A percentile compares a stretch with the other conserved stretches of the same genome.
Conservation (phyloP, 768 basidiomycete species). For the Steccherinum ochraceum region DNA sequence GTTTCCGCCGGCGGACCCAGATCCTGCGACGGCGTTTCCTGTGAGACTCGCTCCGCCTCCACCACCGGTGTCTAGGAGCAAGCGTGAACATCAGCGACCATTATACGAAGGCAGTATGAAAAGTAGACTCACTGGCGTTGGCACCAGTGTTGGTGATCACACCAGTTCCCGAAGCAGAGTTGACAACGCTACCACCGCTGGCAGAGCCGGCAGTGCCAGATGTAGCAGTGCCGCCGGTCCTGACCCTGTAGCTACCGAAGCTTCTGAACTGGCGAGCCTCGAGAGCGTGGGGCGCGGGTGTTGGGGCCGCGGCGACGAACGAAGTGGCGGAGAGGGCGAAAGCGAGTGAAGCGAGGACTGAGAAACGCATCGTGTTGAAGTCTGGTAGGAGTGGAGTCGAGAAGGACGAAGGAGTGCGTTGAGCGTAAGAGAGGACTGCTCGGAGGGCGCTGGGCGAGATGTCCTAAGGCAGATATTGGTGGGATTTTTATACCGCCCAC, state of each 20-base stretch:
- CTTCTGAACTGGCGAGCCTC: background rate
- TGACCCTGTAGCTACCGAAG: background rate
- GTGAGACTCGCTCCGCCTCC: background rate
- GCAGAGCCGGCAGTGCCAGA: background rate
- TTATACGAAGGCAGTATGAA: background rate
- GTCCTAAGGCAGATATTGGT: no score
- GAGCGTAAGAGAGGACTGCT: no score
- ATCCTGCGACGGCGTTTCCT: background rate
- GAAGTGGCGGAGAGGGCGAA: background rate
- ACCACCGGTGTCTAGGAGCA: background rate
- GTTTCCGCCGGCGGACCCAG: background rate
- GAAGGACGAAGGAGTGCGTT: no score
- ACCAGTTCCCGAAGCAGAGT: background rate
- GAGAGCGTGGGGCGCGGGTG: background rate
- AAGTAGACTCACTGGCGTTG: background rate
- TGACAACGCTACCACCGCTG: background rate
- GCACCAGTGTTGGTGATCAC: background rate
- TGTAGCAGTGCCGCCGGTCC: background rate
- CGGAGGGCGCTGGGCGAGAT: no score
- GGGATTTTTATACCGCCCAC: no score
- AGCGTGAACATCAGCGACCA: background rate
- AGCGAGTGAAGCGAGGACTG: background rate
- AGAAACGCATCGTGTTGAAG: background rate
- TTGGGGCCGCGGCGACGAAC: background rate
- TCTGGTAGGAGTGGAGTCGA: background rate